Percentiles rank a stretch among this genome's conserved stretches.
phyloP scores from a whole-genome alignment of 164 flowering plant genomes.

The Cinnamomum micranthum region DNA sequence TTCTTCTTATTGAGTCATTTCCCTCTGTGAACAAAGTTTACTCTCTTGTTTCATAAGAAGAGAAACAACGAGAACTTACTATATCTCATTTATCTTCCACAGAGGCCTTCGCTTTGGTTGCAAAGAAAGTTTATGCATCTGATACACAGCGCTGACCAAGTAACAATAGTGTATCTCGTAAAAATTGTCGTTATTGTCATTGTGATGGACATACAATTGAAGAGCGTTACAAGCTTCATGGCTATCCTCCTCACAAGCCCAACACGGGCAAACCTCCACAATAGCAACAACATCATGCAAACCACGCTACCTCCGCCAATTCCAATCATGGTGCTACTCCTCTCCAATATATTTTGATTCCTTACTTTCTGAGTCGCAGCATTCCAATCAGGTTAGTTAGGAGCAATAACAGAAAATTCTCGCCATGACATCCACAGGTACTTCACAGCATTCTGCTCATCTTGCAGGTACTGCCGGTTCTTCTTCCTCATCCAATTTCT shows the following conservation, averaged over 20 bases:
- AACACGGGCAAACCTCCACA: no score
- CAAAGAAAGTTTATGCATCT: neutral
- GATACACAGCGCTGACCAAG: neutral
- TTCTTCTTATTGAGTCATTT: neutral
- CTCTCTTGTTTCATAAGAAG: neutral
- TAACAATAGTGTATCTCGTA: neutral
- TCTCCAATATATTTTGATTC: no score
- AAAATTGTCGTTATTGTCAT: neutral
- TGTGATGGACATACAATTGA: neutral
- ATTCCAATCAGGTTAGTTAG: no score
- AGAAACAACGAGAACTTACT: neutral
- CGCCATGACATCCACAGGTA: no score
- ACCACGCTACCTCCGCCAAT: no score
- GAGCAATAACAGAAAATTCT: no score
- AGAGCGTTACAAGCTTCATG: neutral
- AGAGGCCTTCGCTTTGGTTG: neutral
- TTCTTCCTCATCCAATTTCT: no score
- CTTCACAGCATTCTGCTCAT: no score
- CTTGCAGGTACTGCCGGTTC: no score
- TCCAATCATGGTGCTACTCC: no score
- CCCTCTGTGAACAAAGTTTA: neutral
- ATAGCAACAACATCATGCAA: no score
- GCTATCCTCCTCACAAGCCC: neutral
- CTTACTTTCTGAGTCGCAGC: no score
- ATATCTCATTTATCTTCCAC: neutral